Evolutionary conservation across 2,329 filamentous ascomycete species (phyloP), one percentile per base, ranked within the genome.

Genomic region (Allantophomopsis lycopodina): DNA sequence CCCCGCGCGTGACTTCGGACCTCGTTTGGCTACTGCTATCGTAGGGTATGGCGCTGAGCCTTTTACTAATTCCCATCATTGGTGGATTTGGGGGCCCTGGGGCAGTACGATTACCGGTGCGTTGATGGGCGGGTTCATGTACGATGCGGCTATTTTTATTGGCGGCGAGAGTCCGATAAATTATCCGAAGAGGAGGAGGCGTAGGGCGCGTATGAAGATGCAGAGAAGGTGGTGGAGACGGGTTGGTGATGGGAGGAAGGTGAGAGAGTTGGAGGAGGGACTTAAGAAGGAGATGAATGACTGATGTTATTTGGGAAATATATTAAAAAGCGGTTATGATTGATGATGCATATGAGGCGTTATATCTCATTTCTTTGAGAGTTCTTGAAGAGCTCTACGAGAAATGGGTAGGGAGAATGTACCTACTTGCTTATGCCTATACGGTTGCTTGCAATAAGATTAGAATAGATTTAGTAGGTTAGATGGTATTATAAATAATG

Each of bases 101-200:
- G 46, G 35, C 42, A 63, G 53, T 10, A 58, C 60, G 0, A 41
- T 60, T 15, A 44, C 44, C 35, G 66, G 60, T 10, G 57, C 56
- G 18, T 57, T 65, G 18, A 53, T 62, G 32, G 64, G 65, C 1
- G 65, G 53, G 7, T 65, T 68, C 44, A 51, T 69, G 42, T 71
- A 72, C 50, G 68, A 71, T 49, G 58, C 63, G 44, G 62, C 60
- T 46, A 69, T 64, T 45, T 71, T 70, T 46, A 64, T 63, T 1
- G 62, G 64, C 5, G 66, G 65, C 1, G 67, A 70, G 48, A 63
- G 59, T 34, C 68, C 66, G 12, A 64, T 68, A 41, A 71, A 66
- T 52, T 65, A 72, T 53, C 63, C 63, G 2, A 61, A 64, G 18
- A 57, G 56, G 43, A 54, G 61, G 36, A 62, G 60, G 7, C 53